These are phyloP conservation scores for Lunularia cruciata DNA, from an alignment of 225 moss, liverwort and hornwort genomes.

Conservation along the genomic window DNA sequence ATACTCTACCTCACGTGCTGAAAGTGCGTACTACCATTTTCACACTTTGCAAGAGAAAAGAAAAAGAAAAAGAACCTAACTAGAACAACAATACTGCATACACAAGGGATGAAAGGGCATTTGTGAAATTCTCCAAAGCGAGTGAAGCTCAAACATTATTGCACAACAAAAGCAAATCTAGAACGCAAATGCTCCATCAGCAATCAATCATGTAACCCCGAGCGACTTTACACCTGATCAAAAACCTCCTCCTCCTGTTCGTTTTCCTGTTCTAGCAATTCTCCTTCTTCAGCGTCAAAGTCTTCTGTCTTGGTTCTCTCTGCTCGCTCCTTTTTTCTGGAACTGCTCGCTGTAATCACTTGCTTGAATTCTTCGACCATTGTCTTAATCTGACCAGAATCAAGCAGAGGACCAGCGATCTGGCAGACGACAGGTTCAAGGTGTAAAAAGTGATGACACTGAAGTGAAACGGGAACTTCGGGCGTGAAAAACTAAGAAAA, in stretches of 20 bases:
- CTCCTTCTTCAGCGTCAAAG: slow-evolving; percentile 98
- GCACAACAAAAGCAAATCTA: no score
- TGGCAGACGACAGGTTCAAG: slow-evolving; percentile 22
- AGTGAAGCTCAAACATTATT: neutral
- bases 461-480: no score
- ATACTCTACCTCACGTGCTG: no score
- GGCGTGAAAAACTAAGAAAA: no score
- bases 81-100: no score
- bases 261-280: slow-evolving; percentile 94
- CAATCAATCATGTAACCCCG: no score
- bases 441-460: neutral
- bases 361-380: slow-evolving; percentile 98
- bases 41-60: neutral
- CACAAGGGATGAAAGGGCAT: no score
- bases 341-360: slow-evolving; percentile 81
- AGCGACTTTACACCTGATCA: slow-evolving; percentile 95
- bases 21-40: no score
- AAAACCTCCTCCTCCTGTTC: slow-evolving; percentile 99
- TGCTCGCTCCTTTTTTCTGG: slow-evolving; percentile 88
- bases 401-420: slow-evolving; percentile 80
- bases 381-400: slow-evolving; percentile 77
- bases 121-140: no score
- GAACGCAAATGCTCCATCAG: no score
- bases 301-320: slow-evolving; percentile 91
- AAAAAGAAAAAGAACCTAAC: neutral